Percentiles rank a stretch among this genome's conserved stretches.
Conservation (phyloP, 768 basidiomycete genomes). For the Rhizopogon vesiculosus region DNA sequence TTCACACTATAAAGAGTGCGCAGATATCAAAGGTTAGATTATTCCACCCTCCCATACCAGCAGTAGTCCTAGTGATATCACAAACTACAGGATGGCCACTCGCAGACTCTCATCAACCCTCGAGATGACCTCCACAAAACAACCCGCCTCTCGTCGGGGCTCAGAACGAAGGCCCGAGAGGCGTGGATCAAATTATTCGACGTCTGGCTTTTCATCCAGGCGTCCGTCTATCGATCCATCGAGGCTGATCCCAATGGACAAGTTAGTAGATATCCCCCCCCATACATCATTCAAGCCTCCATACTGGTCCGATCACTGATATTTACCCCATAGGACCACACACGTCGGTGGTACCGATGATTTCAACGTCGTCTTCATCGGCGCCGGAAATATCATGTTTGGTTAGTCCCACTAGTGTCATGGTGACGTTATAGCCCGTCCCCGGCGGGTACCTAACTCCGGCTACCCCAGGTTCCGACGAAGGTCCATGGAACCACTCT, state of each 20-base stretch:
- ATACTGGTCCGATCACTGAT: slow-evolving; percentile 6
- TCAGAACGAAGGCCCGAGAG: slow-evolving; percentile 42
- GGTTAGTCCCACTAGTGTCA: slow-evolving; percentile 39
- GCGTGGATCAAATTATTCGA: slow-evolving; percentile 40
- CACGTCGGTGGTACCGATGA: slow-evolving; percentile 58
- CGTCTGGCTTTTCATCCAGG: slow-evolving; percentile 46
- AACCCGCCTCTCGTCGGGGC: slow-evolving; percentile 36
- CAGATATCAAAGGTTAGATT: not conserved
- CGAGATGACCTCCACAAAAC: slow-evolving; percentile 27
- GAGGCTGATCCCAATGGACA: slow-evolving; percentile 76
- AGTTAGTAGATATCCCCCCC: slow-evolving; percentile 34
- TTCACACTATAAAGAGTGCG: slow-evolving; percentile 5
- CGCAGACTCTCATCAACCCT: slow-evolving; percentile 23
- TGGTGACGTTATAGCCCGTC: not conserved
- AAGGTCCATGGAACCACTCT: slow-evolving; percentile 92
- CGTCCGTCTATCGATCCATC: slow-evolving; percentile 75
- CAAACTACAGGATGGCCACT: slow-evolving; percentile 8
- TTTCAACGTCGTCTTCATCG: slow-evolving; percentile 94
- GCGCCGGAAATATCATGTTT: slow-evolving; percentile 98
- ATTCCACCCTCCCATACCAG: not conserved
- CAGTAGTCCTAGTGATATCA: slow-evolving; percentile 12
- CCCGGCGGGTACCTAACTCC: not conserved
- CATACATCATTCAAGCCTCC: not conserved
- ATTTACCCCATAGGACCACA: slow-evolving; percentile 32
- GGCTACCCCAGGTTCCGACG: slow-evolving; percentile 59